Evolutionary conservation across 495 filamentous ascomycete genomes (phyloP), one percentile per base, ranked within the genome.

Genomic region (Penicillium flavigenum): DNA sequence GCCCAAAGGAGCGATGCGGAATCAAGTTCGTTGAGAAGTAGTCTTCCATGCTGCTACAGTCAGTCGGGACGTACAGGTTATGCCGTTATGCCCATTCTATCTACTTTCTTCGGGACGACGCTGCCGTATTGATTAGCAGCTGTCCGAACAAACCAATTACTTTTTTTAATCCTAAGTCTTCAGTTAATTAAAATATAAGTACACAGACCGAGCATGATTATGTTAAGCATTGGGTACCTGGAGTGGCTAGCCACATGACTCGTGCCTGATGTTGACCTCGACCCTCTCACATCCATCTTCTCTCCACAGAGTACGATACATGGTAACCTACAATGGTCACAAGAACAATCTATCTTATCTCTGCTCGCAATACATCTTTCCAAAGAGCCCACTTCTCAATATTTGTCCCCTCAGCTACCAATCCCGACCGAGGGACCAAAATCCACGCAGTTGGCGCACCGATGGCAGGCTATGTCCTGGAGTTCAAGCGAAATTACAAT

Each of bases 361-460:
- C 63, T 9, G 69, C 57, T 19, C 61, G 63, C 10, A 60, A 69
- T 48, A 47, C 51, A 24, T 45, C 59, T 6, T 49, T 38, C n/a
- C 69, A 72, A 54, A 52, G 66, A 24, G 63, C 72, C 8, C 70
- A 73, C 52, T 75, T 72, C 46, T 62, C 70, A 4, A 65, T 75
- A 46, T 75, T 70, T 48, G 63, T 74, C 44, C 70, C 72, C 12
- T 59, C 59, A 22, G 59, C 53, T 5, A 19, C 27, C 9, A 44
- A 61, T 12, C 45, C 54, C 34, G 49, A 54, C 0, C 34, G 38
- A 24, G 68, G 70, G 34, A 72, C 61, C 22, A 22, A 71, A 29
- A 73, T 75, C 20, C 59, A 73, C 39, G 70, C 67, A 12, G 57
- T 69, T 26, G 69, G 69, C 6, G 66, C 70, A 14, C 68, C 66